Conservation (phyloP, 176 grass and related monocot genomes). For the Aegilops longissima region DNA sequence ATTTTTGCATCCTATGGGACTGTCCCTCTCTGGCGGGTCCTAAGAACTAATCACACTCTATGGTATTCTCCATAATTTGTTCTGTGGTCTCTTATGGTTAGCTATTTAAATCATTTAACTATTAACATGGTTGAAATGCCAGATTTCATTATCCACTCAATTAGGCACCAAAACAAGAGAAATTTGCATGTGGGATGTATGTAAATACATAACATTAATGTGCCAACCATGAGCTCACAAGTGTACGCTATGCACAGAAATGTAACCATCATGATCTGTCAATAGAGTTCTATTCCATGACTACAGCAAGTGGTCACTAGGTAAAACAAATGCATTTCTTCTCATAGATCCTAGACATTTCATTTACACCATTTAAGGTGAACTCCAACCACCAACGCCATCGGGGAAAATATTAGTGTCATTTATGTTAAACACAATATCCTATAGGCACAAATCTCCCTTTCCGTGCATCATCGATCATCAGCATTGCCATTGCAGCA, state of each 20-base stretch:
- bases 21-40: too few species aligned
- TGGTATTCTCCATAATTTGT: too few species aligned
- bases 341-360: not conserved
- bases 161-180: not conserved
- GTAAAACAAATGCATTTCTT: not conserved
- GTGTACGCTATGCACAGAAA: not conserved
- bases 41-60: too few species aligned
- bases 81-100: too few species aligned
- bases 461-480: too few species aligned
- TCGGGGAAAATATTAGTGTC: too few species aligned
- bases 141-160: not conserved
- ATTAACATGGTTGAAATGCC: not conserved
- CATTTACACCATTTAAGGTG: too few species aligned
- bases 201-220: not conserved
- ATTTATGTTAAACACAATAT: too few species aligned
- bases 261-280: not conserved
- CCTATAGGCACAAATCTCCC: too few species aligned
- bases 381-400: too few species aligned
- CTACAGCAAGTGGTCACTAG: not conserved
- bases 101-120: not conserved
- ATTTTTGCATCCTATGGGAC: too few species aligned
- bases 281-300: not conserved
- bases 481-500: not conserved
- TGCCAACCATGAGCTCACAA: not conserved
- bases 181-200: not conserved